Percentiles rank a stretch among this genome's conserved stretches.
Conservation (phyloP, 2,329 filamentous ascomycete species). For the Pseudogymnoascus sp. region DNA sequence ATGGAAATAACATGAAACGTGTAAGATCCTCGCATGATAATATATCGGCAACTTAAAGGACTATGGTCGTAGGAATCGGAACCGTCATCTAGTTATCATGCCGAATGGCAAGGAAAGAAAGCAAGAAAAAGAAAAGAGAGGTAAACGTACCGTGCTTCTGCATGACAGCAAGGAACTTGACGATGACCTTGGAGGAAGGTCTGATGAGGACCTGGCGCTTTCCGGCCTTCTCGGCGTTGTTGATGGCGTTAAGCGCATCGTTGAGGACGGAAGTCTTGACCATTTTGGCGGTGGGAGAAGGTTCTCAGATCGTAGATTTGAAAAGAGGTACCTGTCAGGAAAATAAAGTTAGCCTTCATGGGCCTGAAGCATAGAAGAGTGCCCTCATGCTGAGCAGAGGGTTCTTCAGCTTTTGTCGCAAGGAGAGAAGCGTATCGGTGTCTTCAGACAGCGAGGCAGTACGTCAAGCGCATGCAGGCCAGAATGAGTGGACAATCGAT, state of each 20-base stretch:
- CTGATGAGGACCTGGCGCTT: conserved; percentile 99
- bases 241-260: conserved; percentile 98
- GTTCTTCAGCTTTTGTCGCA: conserved; percentile 63
- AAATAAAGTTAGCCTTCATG: conserved; percentile 55
- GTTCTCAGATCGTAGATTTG: conserved; percentile 68
- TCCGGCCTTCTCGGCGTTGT: conserved; percentile 99
- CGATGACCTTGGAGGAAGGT: conserved; percentile 97
- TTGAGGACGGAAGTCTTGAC: conserved; percentile 99
- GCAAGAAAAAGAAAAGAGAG: conserved; percentile 15
- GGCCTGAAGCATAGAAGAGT: conserved; percentile 52
- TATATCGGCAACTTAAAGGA: conserved; percentile 99
- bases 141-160: conserved; percentile 90
- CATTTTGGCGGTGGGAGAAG: conserved; percentile 75
- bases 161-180: conserved; percentile 99
- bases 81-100: conserved; percentile 99
- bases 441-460: conserved; percentile 25
- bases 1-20: conserved; percentile 73
- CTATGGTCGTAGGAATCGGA: conserved; percentile 81
- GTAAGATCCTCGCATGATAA: conserved; percentile 89
- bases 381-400: conserved; percentile 38
- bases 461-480: conserved; percentile 12
- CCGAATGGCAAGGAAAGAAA: conserved; percentile 54
- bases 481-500: conserved; percentile 41
- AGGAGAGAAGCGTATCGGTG: conserved; percentile 57
- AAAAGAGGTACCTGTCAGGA: conserved; percentile 59